These are phyloP conservation scores for Sonneratia alba DNA, from an alignment of 345 rosid species.

Conservation along the genomic window DNA sequence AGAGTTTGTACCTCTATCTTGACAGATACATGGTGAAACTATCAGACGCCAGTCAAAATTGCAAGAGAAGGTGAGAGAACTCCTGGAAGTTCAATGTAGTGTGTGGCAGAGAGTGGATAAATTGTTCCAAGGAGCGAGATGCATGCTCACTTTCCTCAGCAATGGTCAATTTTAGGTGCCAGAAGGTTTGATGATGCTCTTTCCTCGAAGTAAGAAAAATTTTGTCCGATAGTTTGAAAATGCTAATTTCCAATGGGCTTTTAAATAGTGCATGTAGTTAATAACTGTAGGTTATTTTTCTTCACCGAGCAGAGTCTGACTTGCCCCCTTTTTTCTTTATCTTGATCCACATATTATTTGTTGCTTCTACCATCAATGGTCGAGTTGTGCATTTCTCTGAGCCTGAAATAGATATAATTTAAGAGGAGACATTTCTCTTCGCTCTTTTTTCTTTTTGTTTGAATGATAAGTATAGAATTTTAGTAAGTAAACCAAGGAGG, in stretches of 20 bases:
- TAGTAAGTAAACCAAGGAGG: no score
- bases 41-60: slow-evolving; percentile 49
- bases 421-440: neutral
- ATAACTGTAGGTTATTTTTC: neutral
- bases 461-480: neutral
- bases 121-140: slow-evolving; percentile 78
- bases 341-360: neutral
- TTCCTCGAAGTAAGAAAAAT: neutral
- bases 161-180: slow-evolving; percentile 63
- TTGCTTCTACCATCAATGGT: neutral
- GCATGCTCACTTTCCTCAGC: slow-evolving; percentile 85
- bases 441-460: neutral
- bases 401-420: neutral
- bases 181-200: neutral
- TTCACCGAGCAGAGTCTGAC: neutral
- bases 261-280: neutral
- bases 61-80: slow-evolving; percentile 64
- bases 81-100: slow-evolving; percentile 54
- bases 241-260: neutral
- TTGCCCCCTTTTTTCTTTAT: neutral
- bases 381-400: neutral
- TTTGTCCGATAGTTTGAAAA: neutral
- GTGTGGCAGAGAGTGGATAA: slow-evolving; percentile 85
- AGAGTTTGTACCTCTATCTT: slow-evolving; percentile 6
- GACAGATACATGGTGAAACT: slow-evolving; percentile 87